These are phyloP conservation scores for Alternaria panax DNA, from an alignment of 2,329 filamentous ascomycete species.

Conservation along the genomic window DNA sequence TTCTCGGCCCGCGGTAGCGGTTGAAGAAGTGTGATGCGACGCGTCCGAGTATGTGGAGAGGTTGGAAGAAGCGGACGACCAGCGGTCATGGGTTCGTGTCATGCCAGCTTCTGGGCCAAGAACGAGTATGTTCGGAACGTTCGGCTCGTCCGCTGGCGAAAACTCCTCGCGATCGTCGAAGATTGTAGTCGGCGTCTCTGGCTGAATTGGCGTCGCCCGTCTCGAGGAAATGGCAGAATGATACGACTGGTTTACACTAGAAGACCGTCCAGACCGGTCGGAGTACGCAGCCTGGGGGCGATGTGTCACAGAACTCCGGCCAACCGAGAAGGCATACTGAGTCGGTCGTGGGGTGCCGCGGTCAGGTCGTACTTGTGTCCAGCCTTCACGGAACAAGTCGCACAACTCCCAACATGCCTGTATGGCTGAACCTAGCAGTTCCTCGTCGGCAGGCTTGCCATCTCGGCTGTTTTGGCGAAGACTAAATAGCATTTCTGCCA, in stretches of 20 bases:
- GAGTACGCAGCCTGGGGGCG: conserved; percentile 43
- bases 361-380: conserved; percentile 87
- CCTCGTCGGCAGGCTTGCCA: conserved; percentile 76
- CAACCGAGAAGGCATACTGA: conserved; percentile 70
- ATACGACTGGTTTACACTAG: conserved; percentile 57
- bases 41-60: conserved; percentile 80
- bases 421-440: conserved; percentile 84
- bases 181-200: conserved; percentile 92
- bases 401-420: conserved; percentile 96
- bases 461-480: conserved; percentile 83
- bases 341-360: conserved; percentile 83
- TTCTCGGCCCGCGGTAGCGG: conserved; percentile 71
- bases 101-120: conserved; percentile 71
- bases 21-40: conserved; percentile 70
- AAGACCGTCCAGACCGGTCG: conserved; percentile 45
- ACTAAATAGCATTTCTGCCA: conserved; percentile 93
- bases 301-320: conserved; percentile 42
- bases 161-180: conserved; percentile 84
- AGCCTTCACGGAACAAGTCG: conserved; percentile 90
- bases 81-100: conserved; percentile 67
- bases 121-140: conserved; percentile 86
- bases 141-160: conserved; percentile 75
- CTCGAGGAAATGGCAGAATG: conserved; percentile 54
- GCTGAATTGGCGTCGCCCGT: conserved; percentile 53
- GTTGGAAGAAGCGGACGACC: conserved; percentile 79